These are phyloP conservation scores for Coemansia sp. DNA, from an alignment of 192 early-diverging fungal genomes.

Conservation along the genomic window DNA sequence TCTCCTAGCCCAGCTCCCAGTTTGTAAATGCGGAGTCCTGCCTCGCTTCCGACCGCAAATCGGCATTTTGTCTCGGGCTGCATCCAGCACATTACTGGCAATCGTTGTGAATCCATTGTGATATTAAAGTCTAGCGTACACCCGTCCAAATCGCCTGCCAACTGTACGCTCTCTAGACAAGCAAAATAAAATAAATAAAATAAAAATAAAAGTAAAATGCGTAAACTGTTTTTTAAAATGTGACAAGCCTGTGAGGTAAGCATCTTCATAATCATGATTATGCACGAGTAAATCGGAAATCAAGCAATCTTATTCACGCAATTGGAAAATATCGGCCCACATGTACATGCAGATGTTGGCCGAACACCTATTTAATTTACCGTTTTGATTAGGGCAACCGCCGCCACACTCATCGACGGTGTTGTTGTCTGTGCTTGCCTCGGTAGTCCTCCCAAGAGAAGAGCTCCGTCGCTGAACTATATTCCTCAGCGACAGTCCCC, in stretches of 20 bases:
- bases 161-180: not conserved
- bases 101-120: not conserved
- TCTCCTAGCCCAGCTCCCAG: conserved; percentile 8
- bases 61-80: conserved; percentile 36
- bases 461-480: not conserved
- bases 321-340: not conserved
- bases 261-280: not conserved
- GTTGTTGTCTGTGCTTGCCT: not conserved
- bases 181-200: not conserved
- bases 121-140: not conserved
- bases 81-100: conserved; percentile 47
- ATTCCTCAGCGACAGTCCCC: not conserved
- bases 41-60: conserved; percentile 31
- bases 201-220: too few species aligned
- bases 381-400: not conserved
- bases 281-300: not conserved
- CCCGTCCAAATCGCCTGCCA: not conserved
- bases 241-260: not conserved
- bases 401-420: not conserved
- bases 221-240: too few species aligned
- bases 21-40: conserved; percentile 38
- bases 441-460: not conserved
- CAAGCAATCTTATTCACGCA: not conserved
- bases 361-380: not conserved
- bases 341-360: not conserved